Evolutionary conservation across 345 rosid genomes (phyloP), one percentile per base, ranked within the genome.

Genomic region (Populus alba): DNA sequence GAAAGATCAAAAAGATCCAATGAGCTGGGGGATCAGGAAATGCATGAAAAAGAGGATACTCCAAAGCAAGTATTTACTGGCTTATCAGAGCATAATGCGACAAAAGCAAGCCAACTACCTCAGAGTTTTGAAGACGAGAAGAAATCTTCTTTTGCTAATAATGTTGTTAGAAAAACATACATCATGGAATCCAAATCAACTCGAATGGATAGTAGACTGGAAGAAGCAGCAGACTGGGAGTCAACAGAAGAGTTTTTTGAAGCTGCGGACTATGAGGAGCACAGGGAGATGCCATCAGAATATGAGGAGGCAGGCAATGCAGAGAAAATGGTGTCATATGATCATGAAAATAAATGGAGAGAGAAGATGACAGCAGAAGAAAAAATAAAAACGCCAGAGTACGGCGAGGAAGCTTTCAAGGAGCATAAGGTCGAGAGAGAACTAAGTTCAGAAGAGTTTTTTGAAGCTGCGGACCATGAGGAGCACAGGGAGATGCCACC

Each of bases 351-450:
- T 76, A 83, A 84, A 81, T 76, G 68, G 69, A 74, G 78, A 77
- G 79, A 77, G 85, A 82, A 39, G 66, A 61, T 57, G 69, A 76
- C 53, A 38, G 59, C 53, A 38, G 47, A 29, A 53, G 82, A 82
- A 70, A 80, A 61, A 16, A 33, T 78, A 31, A 86, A 84, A 72
- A 81, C 84, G 63, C 77, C 81, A 76, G 84, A 79, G 72, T 3
- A 71, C 3, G 4, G 45, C 62, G 86, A 77, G 75, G 89, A 81
- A 78, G 53, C 77, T 78, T 74, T 76, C 79, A 53, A 71, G 76
- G 81, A 74, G 83, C 82, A 83, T 73, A 77, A 77, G 68, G 16
- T 79, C 53, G 84, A 78, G 77, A 85, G 68, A 78, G 81, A 80
- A 33, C 68, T 83, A 51, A 83, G 84, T 70, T 79, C 62, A 66